A percentile compares a stretch with the other conserved stretches of the same genome.
These are phyloP conservation scores for Trypanosoma brucei DNA, from an alignment of 208 protist species.

Conservation along the genomic window DNA sequence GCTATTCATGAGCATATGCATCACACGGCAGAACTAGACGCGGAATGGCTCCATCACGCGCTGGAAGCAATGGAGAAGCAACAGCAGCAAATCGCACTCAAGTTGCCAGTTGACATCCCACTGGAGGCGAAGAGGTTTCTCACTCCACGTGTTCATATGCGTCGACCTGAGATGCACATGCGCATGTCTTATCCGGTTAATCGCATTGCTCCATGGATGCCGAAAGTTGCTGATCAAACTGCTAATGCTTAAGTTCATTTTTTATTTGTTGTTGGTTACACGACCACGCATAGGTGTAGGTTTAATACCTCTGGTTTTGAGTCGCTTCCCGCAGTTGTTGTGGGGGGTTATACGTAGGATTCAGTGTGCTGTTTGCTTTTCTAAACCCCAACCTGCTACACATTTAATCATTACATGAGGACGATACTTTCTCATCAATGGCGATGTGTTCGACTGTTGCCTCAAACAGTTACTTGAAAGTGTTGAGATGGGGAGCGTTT, in stretches of 20 bases:
- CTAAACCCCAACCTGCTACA: too few relatives aligned
- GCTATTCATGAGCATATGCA: slow-evolving; percentile 75
- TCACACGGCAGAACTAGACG: slow-evolving; percentile 57
- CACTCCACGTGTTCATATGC: slow-evolving; percentile 82
- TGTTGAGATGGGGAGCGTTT: too few relatives aligned
- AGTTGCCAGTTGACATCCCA: slow-evolving; percentile 76
- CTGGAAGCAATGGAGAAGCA: slow-evolving; percentile 70
- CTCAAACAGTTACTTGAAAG: too few relatives aligned
- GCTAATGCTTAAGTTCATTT: slow-evolving; percentile 59
- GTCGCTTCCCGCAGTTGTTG: too few relatives aligned
- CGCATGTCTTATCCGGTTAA: slow-evolving; percentile 84
- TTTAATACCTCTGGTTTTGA: too few relatives aligned
- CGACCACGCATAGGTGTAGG: too few relatives aligned
- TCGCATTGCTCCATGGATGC: slow-evolving; percentile 87
- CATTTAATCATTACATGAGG: too few relatives aligned
- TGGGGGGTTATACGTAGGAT: too few relatives aligned
- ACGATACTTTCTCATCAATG: too few relatives aligned
- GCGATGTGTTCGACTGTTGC: too few relatives aligned
- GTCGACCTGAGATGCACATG: slow-evolving; percentile 85
- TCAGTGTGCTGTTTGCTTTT: too few relatives aligned
- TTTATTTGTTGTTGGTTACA: not conserved
- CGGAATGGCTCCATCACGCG: slow-evolving; percentile 61
- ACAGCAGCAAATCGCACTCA: slow-evolving; percentile 77
- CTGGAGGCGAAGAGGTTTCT: slow-evolving; percentile 82
- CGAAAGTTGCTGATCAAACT: slow-evolving; percentile 66